phyloP scores from a whole-genome alignment of 768 basidiomycete genomes.

The Leucocoprinus leucothites region DNA sequence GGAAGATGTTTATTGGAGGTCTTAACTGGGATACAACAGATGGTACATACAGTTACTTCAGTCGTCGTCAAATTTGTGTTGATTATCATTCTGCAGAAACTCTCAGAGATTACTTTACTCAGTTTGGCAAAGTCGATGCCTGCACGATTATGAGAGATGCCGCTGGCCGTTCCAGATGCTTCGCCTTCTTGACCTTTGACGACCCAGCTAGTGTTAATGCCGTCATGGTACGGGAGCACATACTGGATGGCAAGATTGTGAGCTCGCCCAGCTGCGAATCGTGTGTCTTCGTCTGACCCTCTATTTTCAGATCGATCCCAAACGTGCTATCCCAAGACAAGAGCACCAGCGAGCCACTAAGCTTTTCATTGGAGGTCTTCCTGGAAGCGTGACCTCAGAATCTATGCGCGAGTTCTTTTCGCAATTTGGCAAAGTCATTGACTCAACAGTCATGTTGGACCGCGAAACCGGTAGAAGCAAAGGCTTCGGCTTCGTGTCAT shows the following conservation, averaged over 20 bases:
- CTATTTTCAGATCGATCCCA: conserved; percentile 90
- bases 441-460: conserved; percentile 98
- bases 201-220: conserved; percentile 91
- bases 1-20: conserved; percentile 99
- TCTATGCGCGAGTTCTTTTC: conserved; percentile 92
- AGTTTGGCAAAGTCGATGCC: conserved; percentile 96
- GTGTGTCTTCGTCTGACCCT: conserved; percentile 4
- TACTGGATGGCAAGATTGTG: conserved; percentile 96
- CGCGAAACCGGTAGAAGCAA: conserved; percentile 93
- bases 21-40: conserved; percentile 99
- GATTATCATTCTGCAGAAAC: conserved; percentile 55
- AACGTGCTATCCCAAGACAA: conserved; percentile 94
- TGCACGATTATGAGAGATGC: conserved; percentile 99
- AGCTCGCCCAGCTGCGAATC: conserved; percentile 27
- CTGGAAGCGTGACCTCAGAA: conserved; percentile 89
- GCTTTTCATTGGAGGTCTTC: conserved; percentile 93
- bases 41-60: conserved; percentile 63
- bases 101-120: conserved; percentile 84
- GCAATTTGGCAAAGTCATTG: conserved; percentile 93
- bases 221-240: conserved; percentile 94
- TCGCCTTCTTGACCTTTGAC: conserved; percentile 96
- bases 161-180: conserved; percentile 91
- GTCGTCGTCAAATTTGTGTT: conserved; percentile 33
- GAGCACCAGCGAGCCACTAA: conserved; percentile 94
- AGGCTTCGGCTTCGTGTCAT: conserved; percentile 97